Base-by-base conservation (phyloP, 2,329 filamentous ascomycete species). In the Capronia coronata region DNA sequence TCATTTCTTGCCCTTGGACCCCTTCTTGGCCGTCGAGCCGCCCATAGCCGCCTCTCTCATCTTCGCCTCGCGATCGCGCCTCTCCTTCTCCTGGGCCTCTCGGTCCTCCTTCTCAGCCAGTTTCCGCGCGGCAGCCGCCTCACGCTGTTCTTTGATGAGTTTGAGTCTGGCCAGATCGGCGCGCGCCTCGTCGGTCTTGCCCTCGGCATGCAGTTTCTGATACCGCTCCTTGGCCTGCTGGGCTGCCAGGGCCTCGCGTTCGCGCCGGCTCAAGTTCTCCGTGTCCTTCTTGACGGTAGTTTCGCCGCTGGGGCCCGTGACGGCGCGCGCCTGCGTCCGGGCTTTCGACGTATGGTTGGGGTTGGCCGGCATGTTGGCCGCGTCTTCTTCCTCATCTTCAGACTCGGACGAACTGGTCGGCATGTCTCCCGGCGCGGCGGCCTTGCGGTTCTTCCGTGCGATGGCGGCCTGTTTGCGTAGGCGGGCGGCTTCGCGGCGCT, bases 131-230 rank as follows among this genome's bases (percentile, higher is more conserved):
- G 87, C 81, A 63, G 94, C 91, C 16, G 84, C 83, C 63, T 87
- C 90, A 56, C 93, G 80, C 72, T 88, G 85, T 76, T 95, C 87
- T 41, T 83, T 81, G 59, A 98, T 88, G 52, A 91, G 66, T 67
- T 75, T 82, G 63, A 98, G 71, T 48, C 93, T 80, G 51, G 88
- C 91, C 60, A 97, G 65, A 69, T 98, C 93, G 3, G 87, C 84
- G 67, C 87, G 85, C 41, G 91, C 90, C 75, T 96, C 87, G 54
- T 98, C 93, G 38, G 93, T 97, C 81, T 97, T 97, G 63, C 91
- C 91, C 64, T 89, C 86, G 49, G 89, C 87, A 64, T 96, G 91
- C 62, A 96, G 69, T 71, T 94, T 94, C 75, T 88, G 80, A 65
- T 95, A 96, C 59, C 83, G 79, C 74, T 95, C 90, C 68, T 89